Evolutionary conservation across 2,329 filamentous ascomycete species (phyloP), one percentile per base, ranked within the genome.

Genomic region (Fonsecaea pugnacius): DNA sequence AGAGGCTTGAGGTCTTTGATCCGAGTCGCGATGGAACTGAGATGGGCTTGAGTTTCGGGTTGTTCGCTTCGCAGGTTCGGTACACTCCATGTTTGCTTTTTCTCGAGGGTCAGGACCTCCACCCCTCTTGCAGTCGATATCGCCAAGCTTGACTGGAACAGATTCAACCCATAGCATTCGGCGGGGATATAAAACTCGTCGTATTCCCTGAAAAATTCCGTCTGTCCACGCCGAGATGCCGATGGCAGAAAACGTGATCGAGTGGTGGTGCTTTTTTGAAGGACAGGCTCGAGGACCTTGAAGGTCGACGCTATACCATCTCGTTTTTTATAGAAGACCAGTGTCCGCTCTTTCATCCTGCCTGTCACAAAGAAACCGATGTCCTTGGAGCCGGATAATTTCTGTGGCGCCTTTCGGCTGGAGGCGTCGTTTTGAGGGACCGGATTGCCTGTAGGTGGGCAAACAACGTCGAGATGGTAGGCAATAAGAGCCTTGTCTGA

Each of bases 181-280:
- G 91, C 89, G 0, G 95, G 95, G 71, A 99, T 93, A 79, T 98
- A 99, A 78, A 99, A 99, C 71, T 98, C 95, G 79, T 99, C 95
- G 75, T 93, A 99, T 74, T 99, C 95, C 67, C 95, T 90, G 87
- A 98, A 99, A 72, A 94, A 94, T 72, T 99, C 95, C 0, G 94
- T 97, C 65, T 86, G 88, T 21, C 92, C 92, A 33, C 84, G 83
- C 9, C 85, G 85, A 12, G 80, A 78, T 64, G 80, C 80, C 18
- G 87, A 81, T 6, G 73, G 72, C 74, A 86, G 88, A 68, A 89
- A 81, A 8, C 91, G 87, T 4, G 87, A 85, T 72, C 89, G 91
- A 80, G 91, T 94, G 73, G 96, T 91, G 0, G 91, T 89, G 0
- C 92, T 90, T 75, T 96, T 97, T 70, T 97, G 93, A 73, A 95